Evolutionary conservation across 176 grass and related monocot species (phyloP).

Genomic region (Paspalum notatum): DNA sequence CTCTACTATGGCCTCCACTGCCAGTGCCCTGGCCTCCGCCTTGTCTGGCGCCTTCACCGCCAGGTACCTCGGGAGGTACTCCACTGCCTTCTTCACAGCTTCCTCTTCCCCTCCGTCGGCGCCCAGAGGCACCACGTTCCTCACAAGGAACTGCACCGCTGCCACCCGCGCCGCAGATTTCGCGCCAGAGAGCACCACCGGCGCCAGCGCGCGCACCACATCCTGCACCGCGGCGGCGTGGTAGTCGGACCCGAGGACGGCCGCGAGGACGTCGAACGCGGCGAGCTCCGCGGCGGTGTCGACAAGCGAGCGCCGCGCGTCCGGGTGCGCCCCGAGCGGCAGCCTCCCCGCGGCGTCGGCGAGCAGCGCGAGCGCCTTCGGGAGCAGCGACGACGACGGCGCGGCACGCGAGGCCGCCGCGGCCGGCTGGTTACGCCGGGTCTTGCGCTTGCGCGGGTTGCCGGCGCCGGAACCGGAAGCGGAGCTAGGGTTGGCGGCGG

Average conservation of each 20-base stretch:
- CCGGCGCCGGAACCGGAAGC: neutral
- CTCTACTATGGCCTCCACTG: conserved; percentile 80
- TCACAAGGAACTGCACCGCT: conserved; percentile 65
- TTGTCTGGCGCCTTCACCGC: conserved; percentile 76
- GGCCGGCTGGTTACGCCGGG: neutral
- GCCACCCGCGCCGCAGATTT: conserved; percentile 47
- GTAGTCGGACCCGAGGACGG: conserved; percentile 55
- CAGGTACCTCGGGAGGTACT: conserved; percentile 72
- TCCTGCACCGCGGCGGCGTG: conserved; percentile 52
- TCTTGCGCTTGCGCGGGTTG: conserved; percentile 45
- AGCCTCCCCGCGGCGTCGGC: conserved; percentile 55
- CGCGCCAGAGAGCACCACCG: conserved; percentile 44
- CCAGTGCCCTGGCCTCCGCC: conserved; percentile 60
- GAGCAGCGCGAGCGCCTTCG: conserved; percentile 52
- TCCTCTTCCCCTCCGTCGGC: conserved; percentile 60
- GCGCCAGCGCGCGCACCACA: conserved; percentile 57
- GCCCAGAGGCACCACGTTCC: conserved; percentile 64
- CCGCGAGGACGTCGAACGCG: conserved; percentile 57
- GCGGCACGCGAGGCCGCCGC: neutral
- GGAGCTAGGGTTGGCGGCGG: conserved; percentile 23
- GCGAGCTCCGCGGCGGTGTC: conserved; percentile 58
- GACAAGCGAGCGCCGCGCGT: conserved; percentile 63
- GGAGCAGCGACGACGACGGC: conserved; percentile 39
- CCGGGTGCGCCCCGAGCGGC: conserved; percentile 62
- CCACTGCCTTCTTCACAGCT: conserved; percentile 61